phyloP scores from a whole-genome alignment of 1,284 basidiomycete species.

The Microbotryum scabiosae region DNA sequence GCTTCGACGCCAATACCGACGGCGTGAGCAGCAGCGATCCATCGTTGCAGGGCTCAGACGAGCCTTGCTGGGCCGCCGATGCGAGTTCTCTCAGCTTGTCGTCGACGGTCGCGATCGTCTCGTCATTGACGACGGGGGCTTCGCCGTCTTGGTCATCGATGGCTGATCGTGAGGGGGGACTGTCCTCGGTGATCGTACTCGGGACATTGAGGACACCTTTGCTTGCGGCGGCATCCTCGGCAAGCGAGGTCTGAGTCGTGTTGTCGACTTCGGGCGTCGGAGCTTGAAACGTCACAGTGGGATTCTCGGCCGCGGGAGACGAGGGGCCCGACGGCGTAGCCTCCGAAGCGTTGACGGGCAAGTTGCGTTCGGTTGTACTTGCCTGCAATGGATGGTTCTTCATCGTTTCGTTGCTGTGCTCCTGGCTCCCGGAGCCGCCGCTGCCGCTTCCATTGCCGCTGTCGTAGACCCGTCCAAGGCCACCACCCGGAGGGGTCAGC shows the following conservation, averaged over 20 bases:
- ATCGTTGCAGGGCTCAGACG: not conserved
- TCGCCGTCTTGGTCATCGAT: not conserved
- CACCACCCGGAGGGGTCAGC: not conserved
- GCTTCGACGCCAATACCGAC: not conserved
- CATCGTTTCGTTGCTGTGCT: not conserved
- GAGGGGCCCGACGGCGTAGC: not conserved
- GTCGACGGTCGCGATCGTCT: not conserved
- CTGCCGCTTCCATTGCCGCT: not conserved
- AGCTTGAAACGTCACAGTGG: not conserved
- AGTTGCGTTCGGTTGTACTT: not conserved
- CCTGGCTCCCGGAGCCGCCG: not conserved
- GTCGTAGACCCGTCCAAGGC: not conserved
- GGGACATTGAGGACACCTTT: constrained; percentile 12
- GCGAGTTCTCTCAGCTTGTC: not conserved
- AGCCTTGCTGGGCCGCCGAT: not conserved
- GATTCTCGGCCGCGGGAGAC: not conserved
- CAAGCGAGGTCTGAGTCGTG: not conserved
- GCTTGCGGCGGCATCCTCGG: not conserved
- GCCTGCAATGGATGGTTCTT: not conserved
- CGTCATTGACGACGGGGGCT: not conserved
- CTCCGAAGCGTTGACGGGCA: constrained; percentile 5
- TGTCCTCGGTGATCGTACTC: constrained; percentile 18
- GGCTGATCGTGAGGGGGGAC: not conserved
- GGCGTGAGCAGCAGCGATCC: constrained; percentile 8
- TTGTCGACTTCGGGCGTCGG: not conserved